phyloP scores from a whole-genome alignment of 1,139 yeast genomes.

The Sugiyamaella sp. region DNA sequence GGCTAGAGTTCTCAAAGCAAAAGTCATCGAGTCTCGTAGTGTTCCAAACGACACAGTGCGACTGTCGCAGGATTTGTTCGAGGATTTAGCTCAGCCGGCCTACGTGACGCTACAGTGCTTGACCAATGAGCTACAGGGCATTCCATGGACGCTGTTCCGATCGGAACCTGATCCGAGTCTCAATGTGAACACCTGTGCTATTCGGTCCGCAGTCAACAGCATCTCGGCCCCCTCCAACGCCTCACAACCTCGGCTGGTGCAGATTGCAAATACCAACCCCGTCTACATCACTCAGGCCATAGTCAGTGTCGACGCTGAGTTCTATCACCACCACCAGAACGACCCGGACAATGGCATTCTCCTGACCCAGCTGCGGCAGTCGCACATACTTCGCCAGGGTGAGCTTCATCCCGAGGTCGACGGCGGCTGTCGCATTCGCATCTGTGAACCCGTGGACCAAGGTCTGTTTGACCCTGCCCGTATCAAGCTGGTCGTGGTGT shows the following conservation, averaged over 20 bases:
- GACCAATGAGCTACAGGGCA: conserved; percentile 20
- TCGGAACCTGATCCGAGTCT: conserved; percentile 26
- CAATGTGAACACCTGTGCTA: conserved; percentile 28
- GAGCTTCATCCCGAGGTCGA: conserved; percentile 31
- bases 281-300: conserved; percentile 31
- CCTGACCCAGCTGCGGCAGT: conserved; percentile 15
- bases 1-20: conserved; percentile 6
- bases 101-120: conserved; percentile 26
- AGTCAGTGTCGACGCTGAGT: conserved; percentile 31
- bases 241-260: conserved; percentile 6
- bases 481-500: conserved; percentile 59
- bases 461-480: conserved; percentile 50
- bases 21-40: conserved; percentile 7
- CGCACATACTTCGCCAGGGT: conserved; percentile 38
- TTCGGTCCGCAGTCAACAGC: conserved; percentile 24
- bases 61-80: conserved; percentile 8
- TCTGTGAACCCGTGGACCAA: conserved; percentile 75
- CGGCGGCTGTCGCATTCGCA: conserved; percentile 44
- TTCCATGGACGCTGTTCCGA: conserved; percentile 29
- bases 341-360: conserved; percentile 5
- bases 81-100: conserved; percentile 7
- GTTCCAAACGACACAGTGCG: conserved; percentile 14
- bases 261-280: conserved; percentile 30
- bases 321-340: conserved; percentile 27
- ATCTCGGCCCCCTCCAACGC: conserved; percentile 21